These are phyloP conservation scores for Candida fluviatilis DNA, from an alignment of 805 yeast genomes.

Conservation along the genomic window DNA sequence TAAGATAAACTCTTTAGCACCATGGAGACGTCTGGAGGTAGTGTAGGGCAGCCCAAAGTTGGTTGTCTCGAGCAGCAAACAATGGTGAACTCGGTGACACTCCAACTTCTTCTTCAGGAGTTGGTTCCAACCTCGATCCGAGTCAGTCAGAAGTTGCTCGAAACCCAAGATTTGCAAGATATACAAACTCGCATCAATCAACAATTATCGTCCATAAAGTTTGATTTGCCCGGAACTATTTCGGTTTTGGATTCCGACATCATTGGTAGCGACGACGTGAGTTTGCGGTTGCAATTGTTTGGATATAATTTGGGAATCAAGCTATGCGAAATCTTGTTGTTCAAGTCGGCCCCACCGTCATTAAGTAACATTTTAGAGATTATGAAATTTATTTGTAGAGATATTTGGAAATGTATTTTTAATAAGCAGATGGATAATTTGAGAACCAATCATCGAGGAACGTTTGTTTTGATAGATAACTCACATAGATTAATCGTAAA, in stretches of 20 bases:
- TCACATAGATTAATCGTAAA: conserved; percentile 50
- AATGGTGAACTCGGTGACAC: conserved; percentile 51
- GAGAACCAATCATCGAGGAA: conserved; percentile 86
- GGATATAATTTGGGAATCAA: conserved; percentile 70
- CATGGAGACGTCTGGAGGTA: not conserved
- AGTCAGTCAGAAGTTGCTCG: conserved; percentile 46
- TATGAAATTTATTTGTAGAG: conserved; percentile 90
- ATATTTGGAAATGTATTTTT: conserved; percentile 79
- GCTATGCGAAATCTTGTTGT: conserved; percentile 46
- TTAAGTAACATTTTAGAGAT: conserved; percentile 62
- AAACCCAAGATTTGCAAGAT: conserved; percentile 14
- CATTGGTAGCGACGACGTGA: conserved; percentile 45
- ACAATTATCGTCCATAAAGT: conserved; percentile 23
- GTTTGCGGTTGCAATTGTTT: conserved; percentile 58
- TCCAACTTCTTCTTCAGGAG: conserved; percentile 70
- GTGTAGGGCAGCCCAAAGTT: not conserved
- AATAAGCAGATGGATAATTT: conserved; percentile 88
- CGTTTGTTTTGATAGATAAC: conserved; percentile 74
- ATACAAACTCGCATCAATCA: conserved; percentile 22
- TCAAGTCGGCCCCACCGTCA: conserved; percentile 29
- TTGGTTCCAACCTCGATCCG: conserved; percentile 68
- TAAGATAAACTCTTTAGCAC: not conserved
- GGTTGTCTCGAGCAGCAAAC: conserved; percentile 16
- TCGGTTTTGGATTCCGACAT: conserved; percentile 32
- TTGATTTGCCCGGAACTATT: conserved; percentile 42